Percentiles rank a stretch among this genome's conserved stretches.
phyloP scores from a whole-genome alignment of 2,329 filamentous ascomycete species.

The Botrytis fabae region DNA sequence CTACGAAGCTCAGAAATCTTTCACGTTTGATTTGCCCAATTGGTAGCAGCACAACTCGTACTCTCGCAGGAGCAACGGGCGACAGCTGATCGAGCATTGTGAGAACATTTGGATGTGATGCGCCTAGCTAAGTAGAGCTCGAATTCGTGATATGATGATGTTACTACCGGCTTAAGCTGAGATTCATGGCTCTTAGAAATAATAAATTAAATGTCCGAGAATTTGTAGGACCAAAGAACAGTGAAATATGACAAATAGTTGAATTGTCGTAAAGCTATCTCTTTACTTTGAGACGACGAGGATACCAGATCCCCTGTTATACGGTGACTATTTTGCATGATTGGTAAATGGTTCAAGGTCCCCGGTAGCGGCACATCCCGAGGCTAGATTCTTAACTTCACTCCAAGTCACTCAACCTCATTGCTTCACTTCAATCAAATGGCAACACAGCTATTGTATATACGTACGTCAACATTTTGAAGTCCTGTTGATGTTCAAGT shows the following conservation, averaged over 20 bases:
- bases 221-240: background rate
- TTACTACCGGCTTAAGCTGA: slow-evolving; percentile 1
- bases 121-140: slow-evolving; percentile 30
- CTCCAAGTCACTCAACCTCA: background rate
- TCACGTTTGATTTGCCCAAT: slow-evolving; percentile 82
- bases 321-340: slow-evolving; percentile 18
- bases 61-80: slow-evolving; percentile 86
- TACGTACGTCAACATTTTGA: too few species aligned
- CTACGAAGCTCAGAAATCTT: slow-evolving; percentile 76
- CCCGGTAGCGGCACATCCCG: background rate
- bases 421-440: background rate
- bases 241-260: background rate
- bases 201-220: slow-evolving; percentile 17
- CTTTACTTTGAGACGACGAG: background rate
- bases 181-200: slow-evolving; percentile 9
- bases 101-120: slow-evolving; percentile 48
- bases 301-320: slow-evolving; percentile 24
- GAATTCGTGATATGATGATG: background rate
- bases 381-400: slow-evolving; percentile 16
- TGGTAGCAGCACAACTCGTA: slow-evolving; percentile 84
- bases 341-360: background rate
- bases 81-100: slow-evolving; percentile 89
- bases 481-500: background rate
- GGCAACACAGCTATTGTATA: background rate
- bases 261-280: slow-evolving; percentile 9